These are phyloP conservation scores for Colletotrichum sp. DNA, from an alignment of 2,329 filamentous ascomycete genomes.

Conservation along the genomic window DNA sequence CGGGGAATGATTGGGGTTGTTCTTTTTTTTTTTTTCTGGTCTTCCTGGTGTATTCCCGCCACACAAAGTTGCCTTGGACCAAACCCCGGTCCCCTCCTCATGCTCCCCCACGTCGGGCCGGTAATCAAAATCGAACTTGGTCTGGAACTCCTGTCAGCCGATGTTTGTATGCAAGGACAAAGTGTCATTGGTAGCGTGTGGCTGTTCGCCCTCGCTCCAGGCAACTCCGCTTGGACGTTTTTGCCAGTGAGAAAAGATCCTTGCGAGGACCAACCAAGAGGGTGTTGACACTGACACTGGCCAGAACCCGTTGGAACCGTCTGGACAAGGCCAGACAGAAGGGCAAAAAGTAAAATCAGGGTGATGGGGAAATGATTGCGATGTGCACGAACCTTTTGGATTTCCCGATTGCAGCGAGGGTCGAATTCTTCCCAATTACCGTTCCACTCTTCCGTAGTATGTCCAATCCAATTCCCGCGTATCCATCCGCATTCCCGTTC, in stretches of 20 bases:
- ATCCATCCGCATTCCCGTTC: neutral
- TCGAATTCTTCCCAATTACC: neutral
- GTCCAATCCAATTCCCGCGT: neutral
- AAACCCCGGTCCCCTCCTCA: neutral
- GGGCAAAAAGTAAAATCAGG: neutral
- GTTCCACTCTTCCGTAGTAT: neutral
- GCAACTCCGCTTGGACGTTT: neutral
- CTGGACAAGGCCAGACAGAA: neutral
- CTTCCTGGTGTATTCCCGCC: neutral
- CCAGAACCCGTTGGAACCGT: neutral
- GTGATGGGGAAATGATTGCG: neutral
- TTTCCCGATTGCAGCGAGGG: neutral
- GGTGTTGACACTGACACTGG: neutral
- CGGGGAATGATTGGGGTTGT: neutral
- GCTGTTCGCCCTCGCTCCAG: neutral
- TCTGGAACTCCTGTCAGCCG: slow-evolving; percentile 17
- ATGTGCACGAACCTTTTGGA: neutral
- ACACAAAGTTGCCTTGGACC: neutral
- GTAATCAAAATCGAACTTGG: slow-evolving; percentile 14
- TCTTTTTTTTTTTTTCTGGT: neutral
- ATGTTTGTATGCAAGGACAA: slow-evolving; percentile 14
- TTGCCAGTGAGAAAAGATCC: neutral
- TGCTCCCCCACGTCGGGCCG: slow-evolving; percentile 13
- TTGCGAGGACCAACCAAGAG: neutral
- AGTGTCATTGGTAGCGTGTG: neutral